Evolutionary conservation across 305 asterid species (phyloP).

Genomic region (Solanum hybrid): DNA sequence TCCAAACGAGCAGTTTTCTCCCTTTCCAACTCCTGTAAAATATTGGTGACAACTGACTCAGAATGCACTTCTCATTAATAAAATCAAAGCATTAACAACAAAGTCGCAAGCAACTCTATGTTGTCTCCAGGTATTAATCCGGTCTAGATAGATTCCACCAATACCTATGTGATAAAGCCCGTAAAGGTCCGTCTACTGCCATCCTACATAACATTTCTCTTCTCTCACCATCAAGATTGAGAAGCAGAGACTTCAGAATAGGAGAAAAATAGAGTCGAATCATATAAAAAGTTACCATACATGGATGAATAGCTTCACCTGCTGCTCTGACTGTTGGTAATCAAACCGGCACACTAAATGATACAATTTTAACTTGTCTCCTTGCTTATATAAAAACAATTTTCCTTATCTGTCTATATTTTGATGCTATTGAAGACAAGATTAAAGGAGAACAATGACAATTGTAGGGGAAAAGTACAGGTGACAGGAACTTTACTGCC

Average conservation of each 20-base stretch:
- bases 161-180: not conserved
- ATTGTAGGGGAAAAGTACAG: not conserved
- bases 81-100: not conserved
- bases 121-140: slow-evolving; percentile 4
- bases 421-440: not conserved
- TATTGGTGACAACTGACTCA: not conserved
- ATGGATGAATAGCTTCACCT: not conserved
- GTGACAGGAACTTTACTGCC: not conserved
- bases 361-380: not conserved
- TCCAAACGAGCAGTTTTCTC: slow-evolving; percentile 82
- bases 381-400: not conserved
- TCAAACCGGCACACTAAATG: not conserved
- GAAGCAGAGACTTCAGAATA: not conserved
- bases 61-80: not conserved
- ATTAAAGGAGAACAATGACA: not conserved
- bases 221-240: not conserved
- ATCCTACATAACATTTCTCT: not conserved
- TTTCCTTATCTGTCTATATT: not conserved
- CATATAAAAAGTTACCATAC: not conserved
- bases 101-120: not conserved
- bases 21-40: slow-evolving; percentile 58
- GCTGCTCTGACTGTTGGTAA: not conserved
- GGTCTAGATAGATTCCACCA: not conserved
- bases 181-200: not conserved
- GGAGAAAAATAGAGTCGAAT: not conserved